Evolutionary conservation across 176 grass and related monocot species (phyloP).

Genomic region (Hyparrhenia diplandra): DNA sequence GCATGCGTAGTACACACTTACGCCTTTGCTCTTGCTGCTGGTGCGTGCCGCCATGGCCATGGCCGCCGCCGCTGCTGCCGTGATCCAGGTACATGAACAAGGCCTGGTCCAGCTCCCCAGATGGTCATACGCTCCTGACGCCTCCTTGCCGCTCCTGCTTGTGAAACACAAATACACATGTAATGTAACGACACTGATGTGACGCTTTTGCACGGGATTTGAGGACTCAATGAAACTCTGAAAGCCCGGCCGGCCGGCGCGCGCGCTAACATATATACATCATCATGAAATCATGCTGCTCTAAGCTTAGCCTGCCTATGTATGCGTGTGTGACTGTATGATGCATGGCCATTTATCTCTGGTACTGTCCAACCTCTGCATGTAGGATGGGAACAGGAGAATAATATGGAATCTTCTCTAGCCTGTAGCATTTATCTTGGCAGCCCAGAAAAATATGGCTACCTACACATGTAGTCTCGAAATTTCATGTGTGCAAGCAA

Average conservation of each 20-base stretch:
- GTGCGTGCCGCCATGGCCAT: conserved; percentile 27
- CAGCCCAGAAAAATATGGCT: conserved; percentile 25
- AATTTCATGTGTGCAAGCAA: conserved; percentile 52
- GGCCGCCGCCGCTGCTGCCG: conserved; percentile 32
- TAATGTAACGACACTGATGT: neutral
- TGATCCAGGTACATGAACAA: conserved; percentile 82
- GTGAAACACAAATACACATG: neutral
- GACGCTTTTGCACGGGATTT: conserved; percentile 30
- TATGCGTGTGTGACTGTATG: conserved; percentile 1
- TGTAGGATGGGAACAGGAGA: conserved; percentile 43
- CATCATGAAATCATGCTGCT: conserved; percentile 50
- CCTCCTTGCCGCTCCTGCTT: conserved; percentile 47
- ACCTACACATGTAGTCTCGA: neutral
- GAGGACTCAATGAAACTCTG: conserved; percentile 10
- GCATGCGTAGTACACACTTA: conserved; percentile 19
- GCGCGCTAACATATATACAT: neutral
- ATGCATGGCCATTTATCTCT: conserved; percentile 35
- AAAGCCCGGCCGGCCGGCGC: neutral
- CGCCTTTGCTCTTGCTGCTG: conserved; percentile 56
- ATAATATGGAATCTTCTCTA: conserved; percentile 50
- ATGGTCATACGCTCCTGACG: conserved; percentile 61
- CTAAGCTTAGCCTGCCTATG: conserved; percentile 3
- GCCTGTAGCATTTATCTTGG: conserved; percentile 41
- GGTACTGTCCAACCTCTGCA: conserved; percentile 45
- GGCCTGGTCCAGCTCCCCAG: conserved; percentile 72